Conservation (phyloP, 108 stramenopile genomes). For the Licmophora abbreviata region DNA sequence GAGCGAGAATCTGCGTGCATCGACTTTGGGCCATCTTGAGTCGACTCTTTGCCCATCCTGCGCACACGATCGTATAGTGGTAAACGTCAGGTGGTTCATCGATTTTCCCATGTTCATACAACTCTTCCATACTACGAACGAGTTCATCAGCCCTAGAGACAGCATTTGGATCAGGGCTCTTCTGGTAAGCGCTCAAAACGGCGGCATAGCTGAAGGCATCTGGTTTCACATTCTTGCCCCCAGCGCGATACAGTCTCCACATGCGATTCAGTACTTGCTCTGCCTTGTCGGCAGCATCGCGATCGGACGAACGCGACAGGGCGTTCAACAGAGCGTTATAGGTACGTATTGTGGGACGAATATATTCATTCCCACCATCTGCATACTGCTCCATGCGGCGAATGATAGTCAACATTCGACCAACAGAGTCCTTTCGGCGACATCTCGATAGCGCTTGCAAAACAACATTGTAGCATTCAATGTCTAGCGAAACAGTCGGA, state of each 20-base stretch:
- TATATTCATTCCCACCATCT: constrained; percentile 9
- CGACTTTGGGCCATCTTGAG: constrained; percentile 60
- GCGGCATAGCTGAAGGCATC: constrained; percentile 47
- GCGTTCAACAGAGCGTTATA: constrained; percentile 54
- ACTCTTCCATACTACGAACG: constrained; percentile 25
- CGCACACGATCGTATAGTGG: constrained; percentile 20
- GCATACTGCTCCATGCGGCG: constrained; percentile 36
- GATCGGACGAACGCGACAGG: constrained; percentile 39
- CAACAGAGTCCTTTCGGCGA: constrained; percentile 6
- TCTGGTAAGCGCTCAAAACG: constrained; percentile 25
- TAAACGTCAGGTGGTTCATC: neutral
- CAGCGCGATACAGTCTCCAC: constrained; percentile 1
- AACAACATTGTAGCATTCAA: constrained; percentile 38
- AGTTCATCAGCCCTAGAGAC: constrained; percentile 21
- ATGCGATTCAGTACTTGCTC: constrained; percentile 31
- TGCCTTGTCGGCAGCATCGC: constrained; percentile 59
- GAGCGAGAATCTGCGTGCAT: constrained; percentile 75
- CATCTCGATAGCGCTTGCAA: constrained; percentile 52
- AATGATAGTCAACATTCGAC: constrained; percentile 22
- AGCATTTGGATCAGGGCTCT: constrained; percentile 9
- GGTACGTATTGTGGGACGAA: constrained; percentile 34
- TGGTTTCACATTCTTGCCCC: constrained; percentile 12
- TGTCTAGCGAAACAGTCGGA: constrained; percentile 17
- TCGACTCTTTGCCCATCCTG: constrained; percentile 44
- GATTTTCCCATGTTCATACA: constrained; percentile 35